These are phyloP conservation scores for Penicillium sp. DNA, from an alignment of 2,329 filamentous ascomycete species.

Conservation along the genomic window DNA sequence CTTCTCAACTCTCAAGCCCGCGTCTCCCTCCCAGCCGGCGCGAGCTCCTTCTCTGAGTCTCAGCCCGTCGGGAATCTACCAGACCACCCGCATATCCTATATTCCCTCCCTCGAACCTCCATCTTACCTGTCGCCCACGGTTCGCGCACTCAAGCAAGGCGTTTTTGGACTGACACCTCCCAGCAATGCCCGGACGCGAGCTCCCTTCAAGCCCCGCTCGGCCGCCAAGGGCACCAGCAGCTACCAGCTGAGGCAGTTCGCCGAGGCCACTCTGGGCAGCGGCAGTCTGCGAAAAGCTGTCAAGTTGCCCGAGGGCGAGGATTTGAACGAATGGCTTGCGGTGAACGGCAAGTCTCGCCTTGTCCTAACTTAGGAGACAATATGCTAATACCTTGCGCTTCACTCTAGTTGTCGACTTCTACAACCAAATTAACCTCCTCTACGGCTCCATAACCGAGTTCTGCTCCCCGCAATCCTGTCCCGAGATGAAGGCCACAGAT, in stretches of 20 bases:
- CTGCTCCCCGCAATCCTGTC: constrained; percentile 94
- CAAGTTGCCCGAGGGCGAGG: constrained; percentile 94
- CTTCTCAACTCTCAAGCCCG: constrained; percentile 31
- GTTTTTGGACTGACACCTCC: constrained; percentile 44
- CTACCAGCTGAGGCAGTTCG: constrained; percentile 96
- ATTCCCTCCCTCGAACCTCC: constrained; percentile 33
- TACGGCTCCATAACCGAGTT: constrained; percentile 99
- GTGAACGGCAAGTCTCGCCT: constrained; percentile 74
- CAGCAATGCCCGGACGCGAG: constrained; percentile 84
- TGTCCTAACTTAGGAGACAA: neutral
- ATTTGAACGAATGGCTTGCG: constrained; percentile 96
- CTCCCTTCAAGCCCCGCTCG: constrained; percentile 87
- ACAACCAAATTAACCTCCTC: constrained; percentile 99
- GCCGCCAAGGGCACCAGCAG: constrained; percentile 82
- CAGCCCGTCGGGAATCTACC: constrained; percentile 32
- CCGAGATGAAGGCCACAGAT: constrained; percentile 99
- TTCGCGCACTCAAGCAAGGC: constrained; percentile 41
- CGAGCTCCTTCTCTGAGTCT: constrained; percentile 21
- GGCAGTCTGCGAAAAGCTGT: constrained; percentile 95
- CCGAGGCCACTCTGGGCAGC: constrained; percentile 92
- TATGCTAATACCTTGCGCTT: constrained; percentile 16
- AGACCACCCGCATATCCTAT: constrained; percentile 36
- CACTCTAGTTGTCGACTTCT: constrained; percentile 92
- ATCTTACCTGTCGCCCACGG: constrained; percentile 40
- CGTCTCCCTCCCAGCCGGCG: constrained; percentile 21